These are phyloP conservation scores for Styphnolobium japonicum DNA, from an alignment of 306 rosid genomes.

Conservation along the genomic window DNA sequence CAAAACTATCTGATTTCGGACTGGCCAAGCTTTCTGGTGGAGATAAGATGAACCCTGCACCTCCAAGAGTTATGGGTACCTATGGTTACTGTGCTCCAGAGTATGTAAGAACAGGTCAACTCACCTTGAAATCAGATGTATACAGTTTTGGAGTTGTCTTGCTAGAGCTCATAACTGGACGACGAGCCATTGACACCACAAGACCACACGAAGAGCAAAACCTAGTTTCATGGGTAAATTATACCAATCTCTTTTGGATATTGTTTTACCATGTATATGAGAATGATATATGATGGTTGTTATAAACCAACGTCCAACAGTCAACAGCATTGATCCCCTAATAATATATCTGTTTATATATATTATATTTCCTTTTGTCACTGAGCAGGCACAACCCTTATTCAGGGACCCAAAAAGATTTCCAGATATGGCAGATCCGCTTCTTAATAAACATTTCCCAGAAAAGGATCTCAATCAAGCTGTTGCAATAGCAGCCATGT, in stretches of 20 bases:
- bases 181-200: conserved; percentile 78
- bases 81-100: conserved; percentile 92
- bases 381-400: conserved; percentile 79
- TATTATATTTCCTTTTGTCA: background rate
- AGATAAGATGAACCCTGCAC: conserved; percentile 45
- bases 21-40: conserved; percentile 43
- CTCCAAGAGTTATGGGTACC: conserved; percentile 79
- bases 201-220: conserved; percentile 78
- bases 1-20: conserved; percentile 70
- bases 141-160: conserved; percentile 83
- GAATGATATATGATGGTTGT: background rate
- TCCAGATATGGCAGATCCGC: conserved; percentile 84
- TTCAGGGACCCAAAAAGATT: conserved; percentile 73
- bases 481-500: conserved; percentile 90
- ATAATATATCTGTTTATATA: too few relatives aligned
- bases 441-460: conserved; percentile 51
- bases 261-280: background rate
- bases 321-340: too few relatives aligned
- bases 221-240: conserved; percentile 79
- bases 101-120: conserved; percentile 53
- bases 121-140: conserved; percentile 70
- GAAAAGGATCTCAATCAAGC: conserved; percentile 89
- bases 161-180: conserved; percentile 84
- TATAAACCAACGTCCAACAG: too few relatives aligned
- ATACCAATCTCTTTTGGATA: background rate